phyloP scores from a whole-genome alignment of 371 early-diverging fungal species.

The Saksenaea oblongispora region DNA sequence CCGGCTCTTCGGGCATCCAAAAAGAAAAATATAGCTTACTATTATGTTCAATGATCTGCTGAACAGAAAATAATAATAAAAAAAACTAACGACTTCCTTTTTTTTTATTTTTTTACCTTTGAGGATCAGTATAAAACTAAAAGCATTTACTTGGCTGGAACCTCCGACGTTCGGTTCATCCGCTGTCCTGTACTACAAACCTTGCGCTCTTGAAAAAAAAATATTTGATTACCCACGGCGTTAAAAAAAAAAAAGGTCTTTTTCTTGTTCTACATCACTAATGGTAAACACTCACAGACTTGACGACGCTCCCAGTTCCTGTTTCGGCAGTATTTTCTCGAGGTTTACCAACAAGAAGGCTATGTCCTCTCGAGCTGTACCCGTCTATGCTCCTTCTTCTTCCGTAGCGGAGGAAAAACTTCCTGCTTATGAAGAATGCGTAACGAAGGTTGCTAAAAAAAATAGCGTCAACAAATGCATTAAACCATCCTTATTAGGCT shows the following conservation, averaged over 20 bases:
- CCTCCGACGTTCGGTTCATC: constrained; percentile 1
- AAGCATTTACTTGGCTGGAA: not conserved
- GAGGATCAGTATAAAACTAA: not conserved
- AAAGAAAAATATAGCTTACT: too few species aligned
- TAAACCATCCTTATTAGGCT: constrained; percentile 9
- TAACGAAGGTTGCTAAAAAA: constrained; percentile 15
- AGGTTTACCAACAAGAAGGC: constrained; percentile 14
- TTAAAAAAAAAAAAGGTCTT: not conserved
- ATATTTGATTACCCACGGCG: not conserved
- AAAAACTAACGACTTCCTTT: not conserved
- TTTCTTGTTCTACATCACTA: not conserved
- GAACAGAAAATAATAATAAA: too few species aligned
- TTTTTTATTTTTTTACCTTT: not conserved
- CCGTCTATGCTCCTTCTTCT: not conserved
- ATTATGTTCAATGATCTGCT: too few species aligned
- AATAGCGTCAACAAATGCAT: not conserved
- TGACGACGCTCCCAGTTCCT: constrained; percentile 9
- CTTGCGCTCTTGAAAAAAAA: not conserved
- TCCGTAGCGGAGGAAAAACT: constrained; percentile 19
- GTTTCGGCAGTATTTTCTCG: constrained; percentile 19
- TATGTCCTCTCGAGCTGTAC: not conserved
- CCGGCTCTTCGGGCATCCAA: not conserved
- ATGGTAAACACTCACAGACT: not conserved
- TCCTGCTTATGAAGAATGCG: constrained; percentile 30
- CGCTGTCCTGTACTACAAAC: not conserved